Evolutionary conservation across 306 rosid species (phyloP), one percentile per base, ranked within the genome.

Genomic region (Leucaena leucocephala): DNA sequence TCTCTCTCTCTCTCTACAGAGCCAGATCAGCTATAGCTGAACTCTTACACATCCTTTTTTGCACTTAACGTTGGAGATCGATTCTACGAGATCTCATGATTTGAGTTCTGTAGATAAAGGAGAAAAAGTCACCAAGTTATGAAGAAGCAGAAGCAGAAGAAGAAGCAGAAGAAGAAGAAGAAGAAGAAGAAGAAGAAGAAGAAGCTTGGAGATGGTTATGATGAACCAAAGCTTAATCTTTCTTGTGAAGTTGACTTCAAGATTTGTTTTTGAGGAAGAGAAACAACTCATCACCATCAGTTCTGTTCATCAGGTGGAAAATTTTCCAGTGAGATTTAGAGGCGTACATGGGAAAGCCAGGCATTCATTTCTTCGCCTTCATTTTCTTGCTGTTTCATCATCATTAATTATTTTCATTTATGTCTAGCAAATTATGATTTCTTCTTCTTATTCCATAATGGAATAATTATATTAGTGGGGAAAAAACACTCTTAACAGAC

Each of bases 281-380:
- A 5, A 48, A 48, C 54, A 48, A 48, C 2, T 13, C 17, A 14
- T 48, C 15, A 45, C 10, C 49, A 46, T 33, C 39, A 34, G 54
- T 73, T 74, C 69, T 75, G 63, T 68, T n/a, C 61, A 54, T 54
- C 33, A n/a, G 82, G 82, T 79, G 90, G 78, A 86, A 72, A 88
- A 88, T 90, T 84, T 87, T 77, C 75, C 84, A 68, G 67, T 36
- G 38, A 16, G 48, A 38, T 39, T 81, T 76, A 52, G 86, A 52
- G 97, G 97, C 97, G 88, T 92, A 92, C 97, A 92, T 80, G 97
- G 97, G 93, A 90, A 89, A 85, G 95, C 95, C 97, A 92, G 97
- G 97, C 97, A 90, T 89, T 57, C 34, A 21, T 57, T 87, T 86
- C 76, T 86, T 88, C 79, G 82, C 40, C 67, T 72, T 87, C 75